phyloP scores from a whole-genome alignment of 257 asterid genomes.

The Solanum medicagineum region DNA sequence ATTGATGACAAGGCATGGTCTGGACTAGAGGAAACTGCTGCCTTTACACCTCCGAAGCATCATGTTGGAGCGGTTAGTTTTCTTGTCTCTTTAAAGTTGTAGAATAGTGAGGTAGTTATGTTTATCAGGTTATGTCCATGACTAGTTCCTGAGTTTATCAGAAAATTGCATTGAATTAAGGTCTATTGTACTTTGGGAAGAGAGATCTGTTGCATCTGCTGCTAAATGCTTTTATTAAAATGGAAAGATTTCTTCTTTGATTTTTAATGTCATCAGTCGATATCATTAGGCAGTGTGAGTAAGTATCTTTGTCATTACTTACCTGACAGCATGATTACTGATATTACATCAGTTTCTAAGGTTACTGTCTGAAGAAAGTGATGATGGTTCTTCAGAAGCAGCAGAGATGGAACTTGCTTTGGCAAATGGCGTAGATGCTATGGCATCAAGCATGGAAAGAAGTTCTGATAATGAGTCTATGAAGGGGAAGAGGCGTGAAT shows the following conservation, averaged over 20 bases:
- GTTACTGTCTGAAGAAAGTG: slow-evolving; percentile 60
- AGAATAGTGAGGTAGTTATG: neutral
- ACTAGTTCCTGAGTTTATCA: neutral
- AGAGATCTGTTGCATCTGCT: neutral
- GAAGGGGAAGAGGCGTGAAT: slow-evolving; percentile 56
- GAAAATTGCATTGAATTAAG: neutral
- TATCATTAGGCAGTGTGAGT: neutral
- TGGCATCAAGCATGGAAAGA: slow-evolving; percentile 56
- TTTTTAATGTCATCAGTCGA: neutral
- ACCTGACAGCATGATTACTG: neutral
- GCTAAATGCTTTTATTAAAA: neutral
- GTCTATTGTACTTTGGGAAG: neutral
- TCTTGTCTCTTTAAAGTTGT: neutral
- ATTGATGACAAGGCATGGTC: slow-evolving; percentile 67
- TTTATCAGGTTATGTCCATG: neutral
- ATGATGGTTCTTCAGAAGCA: slow-evolving; percentile 34
- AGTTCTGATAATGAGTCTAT: slow-evolving; percentile 27
- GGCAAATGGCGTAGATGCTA: slow-evolving; percentile 51
- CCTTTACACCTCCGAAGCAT: slow-evolving; percentile 40
- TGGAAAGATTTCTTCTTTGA: neutral
- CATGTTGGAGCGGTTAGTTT: slow-evolving; percentile 82
- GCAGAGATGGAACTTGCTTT: slow-evolving; percentile 52
- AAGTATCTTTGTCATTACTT: neutral
- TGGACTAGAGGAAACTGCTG: slow-evolving; percentile 76
- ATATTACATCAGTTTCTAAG: slow-evolving; percentile 50